Conservation (phyloP, 306 rosid species). For the Mimosa bimucronata region DNA sequence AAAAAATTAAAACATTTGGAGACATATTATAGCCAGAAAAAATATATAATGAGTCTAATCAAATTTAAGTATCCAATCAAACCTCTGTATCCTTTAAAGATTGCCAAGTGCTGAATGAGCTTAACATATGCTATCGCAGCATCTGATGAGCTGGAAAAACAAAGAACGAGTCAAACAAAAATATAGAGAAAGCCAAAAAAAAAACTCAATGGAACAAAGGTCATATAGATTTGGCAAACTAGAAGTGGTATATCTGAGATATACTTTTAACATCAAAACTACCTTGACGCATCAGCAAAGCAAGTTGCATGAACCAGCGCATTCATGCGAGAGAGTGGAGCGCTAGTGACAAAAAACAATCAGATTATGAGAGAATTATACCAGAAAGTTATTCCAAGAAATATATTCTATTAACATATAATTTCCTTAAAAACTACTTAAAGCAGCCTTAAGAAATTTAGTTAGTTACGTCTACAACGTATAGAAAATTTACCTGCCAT, state of each 20-base stretch:
- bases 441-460: slow-evolving; percentile 3
- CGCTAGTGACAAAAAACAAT: slow-evolving; percentile 44
- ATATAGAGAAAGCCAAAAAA: not conserved
- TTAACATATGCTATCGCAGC: slow-evolving; percentile 84
- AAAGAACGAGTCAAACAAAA: slow-evolving; percentile 36
- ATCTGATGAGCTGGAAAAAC: slow-evolving; percentile 80
- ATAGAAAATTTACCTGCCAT: slow-evolving; percentile 74
- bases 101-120: slow-evolving; percentile 93
- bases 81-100: slow-evolving; percentile 91
- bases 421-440: slow-evolving; percentile 16
- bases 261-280: slow-evolving; percentile 40
- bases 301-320: slow-evolving; percentile 88
- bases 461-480: slow-evolving; percentile 24
- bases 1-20: slow-evolving; percentile 18
- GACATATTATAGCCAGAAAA: slow-evolving; percentile 16
- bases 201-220: slow-evolving; percentile 1
- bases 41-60: slow-evolving; percentile 5
- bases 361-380: slow-evolving; percentile 31
- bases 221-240: slow-evolving; percentile 30
- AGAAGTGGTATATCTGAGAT: slow-evolving; percentile 19
- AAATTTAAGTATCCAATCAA: slow-evolving; percentile 48
- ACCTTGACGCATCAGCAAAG: slow-evolving; percentile 95
- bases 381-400: slow-evolving; percentile 27
- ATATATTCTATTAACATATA: slow-evolving; percentile 1
- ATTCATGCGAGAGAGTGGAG: slow-evolving; percentile 84